Percentiles rank a stretch among this genome's conserved stretches.
Conservation (phyloP, 305 asterid species). For the Solanum chacoense region DNA sequence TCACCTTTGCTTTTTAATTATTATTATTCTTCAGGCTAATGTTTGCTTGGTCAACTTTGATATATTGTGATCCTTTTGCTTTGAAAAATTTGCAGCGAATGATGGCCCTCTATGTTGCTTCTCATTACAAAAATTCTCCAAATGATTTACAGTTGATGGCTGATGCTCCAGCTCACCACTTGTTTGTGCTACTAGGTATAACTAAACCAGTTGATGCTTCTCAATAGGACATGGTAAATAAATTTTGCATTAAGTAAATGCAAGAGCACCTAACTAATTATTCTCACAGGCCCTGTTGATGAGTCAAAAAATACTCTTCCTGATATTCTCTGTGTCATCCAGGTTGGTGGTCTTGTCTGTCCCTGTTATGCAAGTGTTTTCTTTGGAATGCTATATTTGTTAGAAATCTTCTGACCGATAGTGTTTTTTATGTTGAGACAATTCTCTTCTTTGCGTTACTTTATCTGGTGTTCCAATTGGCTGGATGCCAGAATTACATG, state of each 20-base stretch:
- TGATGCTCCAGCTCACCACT: constrained; percentile 98
- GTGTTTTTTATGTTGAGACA: neutral
- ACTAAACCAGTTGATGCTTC: neutral
- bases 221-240: neutral
- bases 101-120: constrained; percentile 96
- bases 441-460: neutral
- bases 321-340: constrained; percentile 80
- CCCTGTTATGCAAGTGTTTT: neutral
- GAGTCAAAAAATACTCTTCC: constrained; percentile 76
- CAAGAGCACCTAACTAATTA: constrained; percentile 5
- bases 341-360: constrained; percentile 34
- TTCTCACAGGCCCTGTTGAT: constrained; percentile 76
- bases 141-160: constrained; percentile 92
- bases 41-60: neutral
- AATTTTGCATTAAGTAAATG: neutral
- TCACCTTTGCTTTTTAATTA: neutral
- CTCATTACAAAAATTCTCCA: constrained; percentile 94
- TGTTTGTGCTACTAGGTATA: constrained; percentile 92
- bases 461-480: neutral
- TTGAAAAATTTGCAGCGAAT: constrained; percentile 53
- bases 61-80: constrained; percentile 6
- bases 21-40: neutral
- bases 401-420: neutral
- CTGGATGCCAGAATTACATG: neutral
- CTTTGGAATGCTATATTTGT: neutral